Evolutionary conservation across 306 rosid species (phyloP), one percentile per base, ranked within the genome.

Genomic region (Vicia sativa): DNA sequence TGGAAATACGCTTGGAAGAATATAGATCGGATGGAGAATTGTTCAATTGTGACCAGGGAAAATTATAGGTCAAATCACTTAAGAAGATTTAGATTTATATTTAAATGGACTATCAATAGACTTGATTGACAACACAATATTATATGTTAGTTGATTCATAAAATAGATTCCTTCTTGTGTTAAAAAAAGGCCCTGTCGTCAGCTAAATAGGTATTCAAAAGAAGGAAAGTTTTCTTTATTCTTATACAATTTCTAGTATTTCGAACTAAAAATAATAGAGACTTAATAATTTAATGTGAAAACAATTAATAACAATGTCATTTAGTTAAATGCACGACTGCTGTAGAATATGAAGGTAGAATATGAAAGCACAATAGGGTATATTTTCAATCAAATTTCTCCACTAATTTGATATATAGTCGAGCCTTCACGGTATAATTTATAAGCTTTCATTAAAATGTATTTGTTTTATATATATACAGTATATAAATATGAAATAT

Each of bases 341-440:
- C 64, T 34, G 65, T 59, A 59, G 65, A 59, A 59, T 57, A 57
- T 34, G 65, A 59, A 37, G n/a, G 65, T 59, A 59, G 65, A 59
- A 59, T 57, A 57, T 34, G 65, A 59, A 37, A 34, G 26, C 13
- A 15, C 45, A 9, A 2, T 16, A 57, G 23, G 18, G 62, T 57
- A 57, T 14, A 57, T 28, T 55, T 56, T 28, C 34, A 28, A 13
- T 28, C 38, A 56, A 56, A 56, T 26, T 3, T 56, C 9, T 54
- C 9, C 60, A 11, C 26, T 19, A 54, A 54, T 54, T 25, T 25
- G 60, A 25, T 25, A 54, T 54, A 25, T 23, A 21, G 2, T 11
- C 13, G 19, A 56, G 9, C 10, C 26, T 28, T 29, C 18, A n/a
- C 3, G 6, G 18, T 56, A 56, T 13, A 56, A 7, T n/a, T 13